A percentile compares a stretch with the other conserved stretches of the same genome.
These are phyloP conservation scores for Ogataea polymorpha DNA, from an alignment of 805 yeast genomes.

Conservation along the genomic window DNA sequence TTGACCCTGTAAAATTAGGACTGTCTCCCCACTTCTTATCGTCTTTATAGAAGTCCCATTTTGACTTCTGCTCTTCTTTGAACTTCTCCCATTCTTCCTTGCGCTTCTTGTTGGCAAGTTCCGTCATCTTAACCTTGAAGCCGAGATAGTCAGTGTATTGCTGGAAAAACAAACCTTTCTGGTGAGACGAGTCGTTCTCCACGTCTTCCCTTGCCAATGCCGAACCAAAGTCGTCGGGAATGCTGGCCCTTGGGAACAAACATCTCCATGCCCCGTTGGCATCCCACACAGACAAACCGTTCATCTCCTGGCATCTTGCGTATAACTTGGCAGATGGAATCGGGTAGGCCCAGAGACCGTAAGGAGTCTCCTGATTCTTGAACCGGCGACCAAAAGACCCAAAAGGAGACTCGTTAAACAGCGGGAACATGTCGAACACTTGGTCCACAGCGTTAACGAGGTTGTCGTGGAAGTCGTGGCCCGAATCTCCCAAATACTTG, in stretches of 20 bases:
- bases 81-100: slow-evolving; percentile 22
- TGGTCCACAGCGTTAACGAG: not conserved
- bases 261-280: slow-evolving; percentile 85
- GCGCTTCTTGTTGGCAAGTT: slow-evolving; percentile 40
- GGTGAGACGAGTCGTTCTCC: slow-evolving; percentile 35
- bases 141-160: slow-evolving; percentile 62
- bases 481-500: not conserved
- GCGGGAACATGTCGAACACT: slow-evolving; percentile 3
- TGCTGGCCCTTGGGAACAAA: slow-evolving; percentile 60
- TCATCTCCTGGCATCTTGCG: slow-evolving; percentile 55
- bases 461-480: not conserved
- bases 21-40: slow-evolving; percentile 10
- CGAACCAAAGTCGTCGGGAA: slow-evolving; percentile 31
- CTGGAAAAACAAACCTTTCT: slow-evolving; percentile 60
- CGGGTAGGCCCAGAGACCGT: slow-evolving; percentile 28
- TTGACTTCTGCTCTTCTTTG: slow-evolving; percentile 23
- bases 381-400: slow-evolving; percentile 3
- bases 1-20: slow-evolving; percentile 35
- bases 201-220: slow-evolving; percentile 59
- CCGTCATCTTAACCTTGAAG: slow-evolving; percentile 61
- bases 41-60: slow-evolving; percentile 27
- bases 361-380: slow-evolving; percentile 10
- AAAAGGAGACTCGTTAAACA: not conserved
- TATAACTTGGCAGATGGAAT: slow-evolving; percentile 44
- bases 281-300: slow-evolving; percentile 84